Evolutionary conservation across 2,329 filamentous ascomycete species (phyloP).

Genomic region (Epichloe glyceriae): DNA sequence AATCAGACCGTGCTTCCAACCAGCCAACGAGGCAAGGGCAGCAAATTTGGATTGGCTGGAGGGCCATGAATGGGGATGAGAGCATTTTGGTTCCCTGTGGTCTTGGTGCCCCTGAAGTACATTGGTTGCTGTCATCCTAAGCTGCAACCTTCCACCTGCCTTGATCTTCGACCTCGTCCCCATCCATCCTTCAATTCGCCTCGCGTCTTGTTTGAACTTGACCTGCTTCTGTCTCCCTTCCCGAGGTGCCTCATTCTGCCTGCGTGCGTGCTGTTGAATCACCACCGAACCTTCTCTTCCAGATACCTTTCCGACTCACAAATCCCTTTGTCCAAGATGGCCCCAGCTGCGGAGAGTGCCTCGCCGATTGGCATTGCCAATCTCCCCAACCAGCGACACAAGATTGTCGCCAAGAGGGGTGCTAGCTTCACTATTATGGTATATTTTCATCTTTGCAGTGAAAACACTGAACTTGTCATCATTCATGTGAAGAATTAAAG

Average conservation of each 20-base stretch:
- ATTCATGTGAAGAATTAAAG: background rate
- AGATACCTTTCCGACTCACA: slow-evolving; percentile 5
- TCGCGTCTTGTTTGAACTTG: slow-evolving; percentile 2
- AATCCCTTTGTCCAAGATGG: slow-evolving; percentile 32
- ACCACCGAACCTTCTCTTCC: background rate
- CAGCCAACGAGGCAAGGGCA: slow-evolving; percentile 11
- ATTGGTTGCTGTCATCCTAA: slow-evolving; percentile 1
- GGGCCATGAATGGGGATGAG: background rate
- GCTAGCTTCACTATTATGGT: slow-evolving; percentile 99
- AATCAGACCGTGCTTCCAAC: background rate
- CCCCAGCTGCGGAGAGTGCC: slow-evolving; percentile 45
- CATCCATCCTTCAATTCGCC: slow-evolving; percentile 6
- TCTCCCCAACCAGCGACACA: slow-evolving; percentile 61
- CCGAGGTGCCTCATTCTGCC: slow-evolving; percentile 3
- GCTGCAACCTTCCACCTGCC: slow-evolving; percentile 7
- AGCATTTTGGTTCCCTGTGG: slow-evolving; percentile 8
- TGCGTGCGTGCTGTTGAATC: background rate
- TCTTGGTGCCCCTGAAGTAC: slow-evolving; percentile 21
- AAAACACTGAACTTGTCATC: background rate
- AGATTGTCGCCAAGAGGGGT: slow-evolving; percentile 71
- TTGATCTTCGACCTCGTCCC: background rate
- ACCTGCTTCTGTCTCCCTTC: slow-evolving; percentile 3
- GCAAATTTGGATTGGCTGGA: too few species aligned
- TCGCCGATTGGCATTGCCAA: slow-evolving; percentile 64
- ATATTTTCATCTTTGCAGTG: slow-evolving; percentile 9